Base-by-base conservation (phyloP, 2,329 filamentous ascomycete species). In the Aspergillus thermomutatus region DNA sequence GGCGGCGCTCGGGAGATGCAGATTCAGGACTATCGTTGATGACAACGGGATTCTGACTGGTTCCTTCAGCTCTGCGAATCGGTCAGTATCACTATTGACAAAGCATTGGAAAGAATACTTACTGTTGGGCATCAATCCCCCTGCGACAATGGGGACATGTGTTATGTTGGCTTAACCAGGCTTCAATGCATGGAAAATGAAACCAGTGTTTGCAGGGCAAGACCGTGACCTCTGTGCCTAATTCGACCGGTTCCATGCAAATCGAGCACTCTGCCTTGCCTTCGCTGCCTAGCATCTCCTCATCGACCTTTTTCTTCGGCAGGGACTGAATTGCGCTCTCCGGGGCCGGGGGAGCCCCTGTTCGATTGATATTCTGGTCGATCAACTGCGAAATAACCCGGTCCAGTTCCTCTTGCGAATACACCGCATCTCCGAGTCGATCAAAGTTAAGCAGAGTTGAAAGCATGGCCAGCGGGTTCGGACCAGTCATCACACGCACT, bases 131-230 rank as follows among this genome's bases (percentile, higher is more conserved):
- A 54, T 65, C 65, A 31, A 79, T 77, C 28, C 72, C 66, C 47
- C 72, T 72, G 43, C 78, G 73, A 54, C 78, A 80, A 59, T 80
- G 78, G 4, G 93, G 93, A 66, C 93, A 97, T 0, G 92, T 96
- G 66, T 97, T 92, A 73, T 97, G 92, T 73, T 96, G 90, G 66
- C 83, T 85, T 52, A 97, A 77, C 93, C 93, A 97, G 50, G 89
- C 80, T 25, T 86, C 82, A 34, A 94, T 89, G 66, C 93, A 97
- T 26, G 84, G 79, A 56, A 87, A 87, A 68, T 97, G 93, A 72
- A 96, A 97, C 91, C 91, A 96, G 69, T 99, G 94, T 57, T 86
- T 88, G 75, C 94, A 99, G 0, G 92, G 92, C 51, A 99, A 75
- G 48, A 87, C 82, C 0, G 89, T 84, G 4, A 93, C 90, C 69